Base-by-base conservation (phyloP, 1,284 basidiomycete genomes). In the Microbotryum scabiosae region DNA sequence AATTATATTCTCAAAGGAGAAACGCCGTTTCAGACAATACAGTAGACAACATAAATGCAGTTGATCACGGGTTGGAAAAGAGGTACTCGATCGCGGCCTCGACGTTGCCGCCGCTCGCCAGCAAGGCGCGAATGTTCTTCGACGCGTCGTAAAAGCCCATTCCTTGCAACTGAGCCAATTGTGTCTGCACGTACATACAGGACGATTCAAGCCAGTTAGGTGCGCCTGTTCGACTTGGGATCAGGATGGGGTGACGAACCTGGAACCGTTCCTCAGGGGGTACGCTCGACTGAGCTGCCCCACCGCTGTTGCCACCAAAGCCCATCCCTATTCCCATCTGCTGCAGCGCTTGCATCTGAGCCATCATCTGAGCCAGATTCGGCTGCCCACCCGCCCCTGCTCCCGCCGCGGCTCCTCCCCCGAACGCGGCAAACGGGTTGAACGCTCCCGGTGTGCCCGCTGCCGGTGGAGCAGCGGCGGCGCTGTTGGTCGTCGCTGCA, bases 381-480 rank as follows among this genome's bases (percentile, higher is more conserved):
- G 32, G 50, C 36, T 46, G 48, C 25, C 54, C 53, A 6, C 60
- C 57, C 20, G 44, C 26, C 43, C 44, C 60, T 21, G 32, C 66
- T 1, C 26, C 43, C 5, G 59, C 51, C 32, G 63, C 63, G 2
- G 52, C 65, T 20, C 52, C 47, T 18, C 51, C 54, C 10, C 73
- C 73, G 50, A 76, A 70, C 65, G 73, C 74, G 6, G 75, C 70
- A 69, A 75, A 76, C 1, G 74, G 73, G 59, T 75, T 75, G 53
- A 70, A 68, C 3, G 71, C 61, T 4, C 70, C 63, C 43, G 36
- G 53, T 21, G 59, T 50, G 16, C 59, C 68, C 21, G 61, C 62
- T n/a, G 60, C 65, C 21, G 59, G 67, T 14, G 65, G 64, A 5
- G 63, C 67, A 46, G 63, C 21, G 49, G 51, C 49, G 32, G 57